These are phyloP conservation scores for Inga laurina DNA, from an alignment of 306 rosid genomes.

Conservation along the genomic window DNA sequence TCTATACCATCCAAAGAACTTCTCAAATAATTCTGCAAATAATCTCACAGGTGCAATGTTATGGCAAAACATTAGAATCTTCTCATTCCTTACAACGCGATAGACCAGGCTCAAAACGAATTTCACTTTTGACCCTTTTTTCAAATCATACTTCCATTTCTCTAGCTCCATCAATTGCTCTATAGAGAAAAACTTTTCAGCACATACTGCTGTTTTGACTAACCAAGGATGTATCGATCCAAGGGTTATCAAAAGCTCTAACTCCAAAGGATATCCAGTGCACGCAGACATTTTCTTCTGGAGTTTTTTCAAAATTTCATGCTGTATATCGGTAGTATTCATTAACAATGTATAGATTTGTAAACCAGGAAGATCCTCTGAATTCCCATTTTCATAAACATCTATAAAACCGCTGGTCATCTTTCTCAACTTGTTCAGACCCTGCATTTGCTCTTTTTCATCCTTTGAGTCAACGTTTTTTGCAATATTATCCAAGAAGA, in stretches of 20 bases:
- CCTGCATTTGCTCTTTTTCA: slow-evolving; percentile 68
- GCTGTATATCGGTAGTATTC: slow-evolving; percentile 84
- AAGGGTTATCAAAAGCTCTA: slow-evolving; percentile 90
- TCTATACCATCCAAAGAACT: slow-evolving; percentile 67
- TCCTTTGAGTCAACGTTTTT: slow-evolving; percentile 73
- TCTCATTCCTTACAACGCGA: slow-evolving; percentile 74
- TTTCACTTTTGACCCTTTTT: slow-evolving; percentile 78
- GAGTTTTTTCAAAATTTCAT: slow-evolving; percentile 61
- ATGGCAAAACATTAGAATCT: slow-evolving; percentile 87
- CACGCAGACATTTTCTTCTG: slow-evolving; percentile 60
- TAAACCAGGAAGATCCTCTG: slow-evolving; percentile 85
- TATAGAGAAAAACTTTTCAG: slow-evolving; percentile 57
- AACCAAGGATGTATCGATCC: slow-evolving; percentile 98
- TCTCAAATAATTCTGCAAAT: slow-evolving; percentile 75
- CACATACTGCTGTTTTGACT: slow-evolving; percentile 75
- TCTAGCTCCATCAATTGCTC: slow-evolving; percentile 61
- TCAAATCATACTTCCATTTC: slow-evolving; percentile 67
- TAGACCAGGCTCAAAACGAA: slow-evolving; percentile 87
- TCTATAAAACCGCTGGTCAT: slow-evolving; percentile 84
- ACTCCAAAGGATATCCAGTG: slow-evolving; percentile 81
- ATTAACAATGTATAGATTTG: slow-evolving; percentile 90
- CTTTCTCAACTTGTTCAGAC: slow-evolving; percentile 80
- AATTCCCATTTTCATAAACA: slow-evolving; percentile 78
- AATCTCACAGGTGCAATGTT: slow-evolving; percentile 87
- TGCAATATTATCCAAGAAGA: slow-evolving; percentile 80